These are phyloP conservation scores for Nakaseomyces nivariensis DNA, from an alignment of 1,139 yeast species.

Conservation along the genomic window DNA sequence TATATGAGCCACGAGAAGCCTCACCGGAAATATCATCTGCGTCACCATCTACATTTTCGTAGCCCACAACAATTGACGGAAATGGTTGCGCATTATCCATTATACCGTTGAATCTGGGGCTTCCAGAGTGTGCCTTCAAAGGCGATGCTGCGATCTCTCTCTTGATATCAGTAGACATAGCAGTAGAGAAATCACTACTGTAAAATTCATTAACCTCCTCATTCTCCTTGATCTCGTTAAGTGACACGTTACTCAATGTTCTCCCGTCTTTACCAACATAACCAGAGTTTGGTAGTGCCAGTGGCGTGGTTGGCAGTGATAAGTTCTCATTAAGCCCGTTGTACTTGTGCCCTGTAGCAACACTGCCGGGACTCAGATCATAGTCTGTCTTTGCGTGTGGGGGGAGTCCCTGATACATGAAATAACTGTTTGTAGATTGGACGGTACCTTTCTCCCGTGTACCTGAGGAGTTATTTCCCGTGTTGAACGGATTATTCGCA, in stretches of 20 bases:
- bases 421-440: constrained; percentile 9
- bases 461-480: background rate
- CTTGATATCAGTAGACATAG: background rate
- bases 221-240: constrained; percentile 26
- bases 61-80: constrained; percentile 21
- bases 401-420: constrained; percentile 15
- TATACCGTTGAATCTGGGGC: background rate
- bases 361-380: constrained; percentile 7
- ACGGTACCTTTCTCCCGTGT: constrained; percentile 5
- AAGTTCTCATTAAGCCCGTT: constrained; percentile 6
- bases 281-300: constrained; percentile 8
- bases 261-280: constrained; percentile 9
- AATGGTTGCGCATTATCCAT: constrained; percentile 16
- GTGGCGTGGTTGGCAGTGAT: constrained; percentile 9
- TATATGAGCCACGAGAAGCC: constrained; percentile 1
- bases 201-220: constrained; percentile 23
- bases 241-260: constrained; percentile 20
- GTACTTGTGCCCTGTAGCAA: background rate
- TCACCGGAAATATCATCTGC: background rate
- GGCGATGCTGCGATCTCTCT: constrained; percentile 5
- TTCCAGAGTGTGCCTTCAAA: background rate
- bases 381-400: constrained; percentile 17
- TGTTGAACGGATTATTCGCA: constrained; percentile 11
- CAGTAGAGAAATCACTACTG: constrained; percentile 2
- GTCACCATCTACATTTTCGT: constrained; percentile 8